Percentiles rank a stretch among this genome's conserved stretches.
Evolutionary conservation across 768 basidiomycete genomes (phyloP).

Genomic region (Leccinellum albellum): DNA sequence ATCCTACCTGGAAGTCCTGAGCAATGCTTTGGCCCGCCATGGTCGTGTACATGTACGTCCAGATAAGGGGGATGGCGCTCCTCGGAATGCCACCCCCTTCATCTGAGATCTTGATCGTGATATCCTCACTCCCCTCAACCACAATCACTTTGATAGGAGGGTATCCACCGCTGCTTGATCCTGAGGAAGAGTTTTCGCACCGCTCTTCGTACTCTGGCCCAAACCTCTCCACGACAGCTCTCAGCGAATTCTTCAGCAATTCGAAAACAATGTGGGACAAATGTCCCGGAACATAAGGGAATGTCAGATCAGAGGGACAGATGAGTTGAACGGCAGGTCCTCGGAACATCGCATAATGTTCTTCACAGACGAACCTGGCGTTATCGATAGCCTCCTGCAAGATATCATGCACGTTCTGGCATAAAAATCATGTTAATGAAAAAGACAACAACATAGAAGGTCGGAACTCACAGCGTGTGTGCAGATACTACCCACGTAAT

Average conservation of each 20-base stretch:
- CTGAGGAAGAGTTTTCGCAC: background rate
- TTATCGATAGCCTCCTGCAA: conserved; percentile 98
- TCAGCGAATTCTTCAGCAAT: conserved; percentile 93
- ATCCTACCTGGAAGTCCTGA: conserved; percentile 54
- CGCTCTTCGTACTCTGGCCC: conserved; percentile 73
- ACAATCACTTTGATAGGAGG: conserved; percentile 51
- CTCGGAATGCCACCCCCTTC: conserved; percentile 89
- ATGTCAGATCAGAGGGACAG: conserved; percentile 80
- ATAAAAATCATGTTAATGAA: background rate
- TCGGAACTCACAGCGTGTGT: conserved; percentile 69
- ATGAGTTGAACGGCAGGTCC: conserved; percentile 95
- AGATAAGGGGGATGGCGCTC: conserved; percentile 88
- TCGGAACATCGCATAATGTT: conserved; percentile 93
- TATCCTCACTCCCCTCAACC: conserved; percentile 96
- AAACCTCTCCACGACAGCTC: conserved; percentile 91
- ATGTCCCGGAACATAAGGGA: conserved; percentile 95
- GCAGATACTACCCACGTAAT: conserved; percentile 97
- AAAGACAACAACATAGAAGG: background rate
- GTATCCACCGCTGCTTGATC: conserved; percentile 9
- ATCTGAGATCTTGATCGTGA: conserved; percentile 98
- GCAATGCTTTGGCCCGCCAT: conserved; percentile 70
- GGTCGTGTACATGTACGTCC: conserved; percentile 98
- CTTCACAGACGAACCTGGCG: conserved; percentile 90
- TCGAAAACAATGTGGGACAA: conserved; percentile 97
- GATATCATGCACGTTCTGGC: conserved; percentile 89